Evolutionary conservation across 495 filamentous ascomycete species (phyloP).

Genomic region (Penicillium diatomitis): DNA sequence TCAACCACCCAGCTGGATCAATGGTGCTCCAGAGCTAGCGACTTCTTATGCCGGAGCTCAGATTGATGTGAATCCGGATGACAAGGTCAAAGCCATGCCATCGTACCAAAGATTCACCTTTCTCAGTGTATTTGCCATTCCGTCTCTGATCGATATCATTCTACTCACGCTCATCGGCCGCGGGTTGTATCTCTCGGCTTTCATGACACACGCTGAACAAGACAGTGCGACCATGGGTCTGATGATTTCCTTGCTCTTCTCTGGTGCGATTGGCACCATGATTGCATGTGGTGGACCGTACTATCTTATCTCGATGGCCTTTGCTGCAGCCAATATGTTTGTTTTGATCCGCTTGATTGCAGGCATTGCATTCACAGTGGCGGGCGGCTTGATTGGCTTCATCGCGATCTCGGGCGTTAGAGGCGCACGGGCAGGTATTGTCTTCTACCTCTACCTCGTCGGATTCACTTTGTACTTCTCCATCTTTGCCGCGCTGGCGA

Average conservation of each 20-base stretch:
- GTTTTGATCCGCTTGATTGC: conserved; percentile 48
- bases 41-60: conserved; percentile 46
- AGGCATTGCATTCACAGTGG: conserved; percentile 47
- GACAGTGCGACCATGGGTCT: conserved; percentile 46
- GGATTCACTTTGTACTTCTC: conserved; percentile 43
- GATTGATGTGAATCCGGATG: conserved; percentile 45
- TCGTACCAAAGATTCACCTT: conserved; percentile 47
- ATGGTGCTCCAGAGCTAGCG: conserved; percentile 41
- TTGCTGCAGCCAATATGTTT: conserved; percentile 53
- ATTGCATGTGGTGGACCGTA: conserved; percentile 50
- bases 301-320: conserved; percentile 52
- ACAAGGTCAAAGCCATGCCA: conserved; percentile 34
- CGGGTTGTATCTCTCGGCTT: conserved; percentile 48
- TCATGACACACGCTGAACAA: conserved; percentile 41
- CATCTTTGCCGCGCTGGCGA: conserved; percentile 42
- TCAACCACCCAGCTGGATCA: conserved; percentile 44
- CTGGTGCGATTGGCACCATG: conserved; percentile 50
- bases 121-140: conserved; percentile 51
- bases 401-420: conserved; percentile 33
- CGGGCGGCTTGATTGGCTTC: conserved; percentile 40
- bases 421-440: conserved; percentile 32
- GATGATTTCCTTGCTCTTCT: conserved; percentile 48
- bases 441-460: conserved; percentile 42
- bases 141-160: conserved; percentile 51
- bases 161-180: conserved; percentile 48